phyloP scores from a whole-genome alignment of 768 basidiomycete genomes.

The Auriscalpium vulgare region DNA sequence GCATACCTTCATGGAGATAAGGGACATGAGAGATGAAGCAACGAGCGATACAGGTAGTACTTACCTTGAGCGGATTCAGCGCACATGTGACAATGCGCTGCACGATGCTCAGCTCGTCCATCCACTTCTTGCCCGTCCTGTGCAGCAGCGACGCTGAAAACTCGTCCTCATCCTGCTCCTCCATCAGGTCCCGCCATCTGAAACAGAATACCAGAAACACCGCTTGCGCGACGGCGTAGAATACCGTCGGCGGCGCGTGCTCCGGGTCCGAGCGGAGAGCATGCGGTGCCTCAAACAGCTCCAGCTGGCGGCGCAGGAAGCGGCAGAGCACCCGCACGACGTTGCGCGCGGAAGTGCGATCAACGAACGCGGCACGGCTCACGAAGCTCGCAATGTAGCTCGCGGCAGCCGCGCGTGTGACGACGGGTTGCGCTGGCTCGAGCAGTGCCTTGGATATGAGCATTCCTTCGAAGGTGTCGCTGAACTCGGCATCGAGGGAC shows the following conservation, averaged over 20 bases:
- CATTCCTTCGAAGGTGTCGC: slow-evolving; percentile 89
- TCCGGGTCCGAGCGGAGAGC: slow-evolving; percentile 26
- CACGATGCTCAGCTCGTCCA: slow-evolving; percentile 67
- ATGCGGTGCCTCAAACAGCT: slow-evolving; percentile 45
- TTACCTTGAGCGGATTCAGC: slow-evolving; percentile 85
- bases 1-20: slow-evolving; percentile 52
- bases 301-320: slow-evolving; percentile 71
- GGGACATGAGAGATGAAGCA: neutral
- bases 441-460: slow-evolving; percentile 89
- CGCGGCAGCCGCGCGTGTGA: slow-evolving; percentile 87
- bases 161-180: slow-evolving; percentile 46
- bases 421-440: slow-evolving; percentile 41
- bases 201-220: slow-evolving; percentile 98
- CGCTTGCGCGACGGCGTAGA: slow-evolving; percentile 89
- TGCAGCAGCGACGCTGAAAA: slow-evolving; percentile 18
- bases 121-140: slow-evolving; percentile 61
- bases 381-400: slow-evolving; percentile 92
- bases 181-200: slow-evolving; percentile 82
- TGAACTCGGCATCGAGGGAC: slow-evolving; percentile 81
- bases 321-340: slow-evolving; percentile 82
- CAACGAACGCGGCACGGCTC: slow-evolving; percentile 81
- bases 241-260: slow-evolving; percentile 53
- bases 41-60: slow-evolving; percentile 11
- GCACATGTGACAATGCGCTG: slow-evolving; percentile 75
- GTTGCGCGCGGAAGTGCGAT: slow-evolving; percentile 59